Base-by-base conservation (phyloP, 441 rosid genomes). In the Daphne laureola region DNA sequence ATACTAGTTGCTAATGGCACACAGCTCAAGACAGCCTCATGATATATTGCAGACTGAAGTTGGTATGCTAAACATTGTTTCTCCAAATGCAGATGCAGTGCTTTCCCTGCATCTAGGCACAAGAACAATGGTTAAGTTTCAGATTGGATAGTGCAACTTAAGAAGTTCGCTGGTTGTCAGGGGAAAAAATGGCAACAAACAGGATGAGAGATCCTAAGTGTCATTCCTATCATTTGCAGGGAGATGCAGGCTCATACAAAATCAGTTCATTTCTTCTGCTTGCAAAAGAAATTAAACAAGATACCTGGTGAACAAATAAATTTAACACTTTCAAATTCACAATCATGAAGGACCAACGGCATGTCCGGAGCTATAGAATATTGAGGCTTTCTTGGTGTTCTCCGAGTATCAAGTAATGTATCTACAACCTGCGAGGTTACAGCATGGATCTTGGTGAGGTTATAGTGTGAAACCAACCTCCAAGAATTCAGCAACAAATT, bases 301-400 rank as follows among this genome's bases (percentile, higher is more conserved):
- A 62, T 78, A 89, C 98, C 94, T 78, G 78, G 44, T 61, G 96
- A 82, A 65, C 96, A 92, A 26, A 57, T 64, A 77, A 89, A 89
- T 52, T 77, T 54, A 53, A 89, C 82, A 61, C 68, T 76, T 70
- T 82, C 78, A 59, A 89, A 89, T 54, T 86, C 83, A 70, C 95
- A 92, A 61, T 86, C 67, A 42, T 70, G 77, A 64, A 92, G 94
- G 64, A 86, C 79, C 74, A 92, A 67, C 9, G 96, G 98, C 50
- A 74, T 67, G 66, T 88, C 98, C 3, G 92, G 72, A 64, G 96
- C 96, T 88, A 86, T 79, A 53, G 59, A 59, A 67, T 79, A 92
- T 49, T 89, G 98, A 15, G 96, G 96, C 64, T 92, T 86, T 72
- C 82, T 82, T 51, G 64, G 80, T 5, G 75, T 86, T 61, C 64